Conservation (phyloP, 2,329 filamentous ascomycete genomes). For the Davidsoniella virescens region DNA sequence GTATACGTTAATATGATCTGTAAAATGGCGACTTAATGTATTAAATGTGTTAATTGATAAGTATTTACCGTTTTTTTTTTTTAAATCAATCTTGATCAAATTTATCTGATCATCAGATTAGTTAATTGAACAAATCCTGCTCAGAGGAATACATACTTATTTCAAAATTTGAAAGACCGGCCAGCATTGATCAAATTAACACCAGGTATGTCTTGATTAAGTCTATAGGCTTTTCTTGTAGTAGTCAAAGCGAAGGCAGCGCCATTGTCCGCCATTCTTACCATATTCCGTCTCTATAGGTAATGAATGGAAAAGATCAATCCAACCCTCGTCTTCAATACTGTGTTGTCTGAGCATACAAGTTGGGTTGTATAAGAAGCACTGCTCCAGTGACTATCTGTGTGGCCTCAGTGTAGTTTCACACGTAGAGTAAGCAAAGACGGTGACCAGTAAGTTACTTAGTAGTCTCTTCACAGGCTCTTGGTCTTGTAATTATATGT, state of each 20-base stretch:
- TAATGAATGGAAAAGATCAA: not conserved
- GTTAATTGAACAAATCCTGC: not conserved
- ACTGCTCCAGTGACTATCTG: no score
- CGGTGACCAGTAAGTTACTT: not conserved
- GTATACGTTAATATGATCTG: no score
- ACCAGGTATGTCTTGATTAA: not conserved
- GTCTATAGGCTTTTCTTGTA: not conserved
- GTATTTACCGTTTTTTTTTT: not conserved
- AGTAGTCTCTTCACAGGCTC: no score
- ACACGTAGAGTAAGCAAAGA: not conserved
- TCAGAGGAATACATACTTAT: not conserved
- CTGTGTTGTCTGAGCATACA: no score
- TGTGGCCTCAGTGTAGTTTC: not conserved
- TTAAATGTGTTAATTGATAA: not conserved
- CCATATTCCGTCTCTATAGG: not conserved
- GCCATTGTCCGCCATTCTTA: not conserved
- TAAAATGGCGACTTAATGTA: no score
- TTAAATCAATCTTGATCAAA: constrained; percentile 6
- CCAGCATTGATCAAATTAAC: not conserved
- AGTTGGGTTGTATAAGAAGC: no score
- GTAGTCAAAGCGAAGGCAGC: not conserved
- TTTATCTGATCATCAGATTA: constrained; percentile 9
- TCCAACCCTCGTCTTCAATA: no score
- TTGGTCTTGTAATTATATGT: no score
- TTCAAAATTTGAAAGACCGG: not conserved